phyloP scores from a whole-genome alignment of 2,329 filamentous ascomycete species.

The Cordyceps militaris region DNA sequence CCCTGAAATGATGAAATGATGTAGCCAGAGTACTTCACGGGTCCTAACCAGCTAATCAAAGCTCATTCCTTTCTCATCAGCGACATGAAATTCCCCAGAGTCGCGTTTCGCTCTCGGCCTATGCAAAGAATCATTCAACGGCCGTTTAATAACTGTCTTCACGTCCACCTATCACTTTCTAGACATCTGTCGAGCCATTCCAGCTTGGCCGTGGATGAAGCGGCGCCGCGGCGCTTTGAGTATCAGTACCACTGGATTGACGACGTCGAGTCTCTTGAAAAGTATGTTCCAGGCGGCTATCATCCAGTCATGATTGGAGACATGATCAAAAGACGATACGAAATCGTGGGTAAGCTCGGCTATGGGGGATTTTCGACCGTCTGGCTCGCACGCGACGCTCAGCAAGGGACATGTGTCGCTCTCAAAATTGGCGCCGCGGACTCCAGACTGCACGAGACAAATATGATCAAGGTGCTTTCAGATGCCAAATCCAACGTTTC shows the following conservation, averaged over 20 bases:
- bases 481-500: background rate
- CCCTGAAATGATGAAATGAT: too few species aligned
- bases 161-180: background rate
- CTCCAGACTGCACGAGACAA: background rate
- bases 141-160: background rate
- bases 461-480: background rate
- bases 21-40: too few species aligned
- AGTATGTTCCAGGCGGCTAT: conserved; percentile 1
- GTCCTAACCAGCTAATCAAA: too few species aligned
- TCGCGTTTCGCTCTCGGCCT: background rate
- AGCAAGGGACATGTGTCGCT: conserved; percentile 15
- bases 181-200: background rate
- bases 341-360: conserved; percentile 31
- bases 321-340: conserved; percentile 23
- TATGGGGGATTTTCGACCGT: conserved; percentile 33
- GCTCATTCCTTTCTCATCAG: background rate
- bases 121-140: background rate
- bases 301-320: conserved; percentile 1
- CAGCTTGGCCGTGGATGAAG: background rate
- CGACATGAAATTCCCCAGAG: background rate
- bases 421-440: conserved; percentile 14
- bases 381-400: conserved; percentile 32
- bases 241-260: conserved; percentile 9
- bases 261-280: conserved; percentile 3
- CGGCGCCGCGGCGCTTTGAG: background rate